Evolutionary conservation across 1,284 basidiomycete species (phyloP), one percentile per base, ranked within the genome.

Genomic region (Chondrostereum purpureum): DNA sequence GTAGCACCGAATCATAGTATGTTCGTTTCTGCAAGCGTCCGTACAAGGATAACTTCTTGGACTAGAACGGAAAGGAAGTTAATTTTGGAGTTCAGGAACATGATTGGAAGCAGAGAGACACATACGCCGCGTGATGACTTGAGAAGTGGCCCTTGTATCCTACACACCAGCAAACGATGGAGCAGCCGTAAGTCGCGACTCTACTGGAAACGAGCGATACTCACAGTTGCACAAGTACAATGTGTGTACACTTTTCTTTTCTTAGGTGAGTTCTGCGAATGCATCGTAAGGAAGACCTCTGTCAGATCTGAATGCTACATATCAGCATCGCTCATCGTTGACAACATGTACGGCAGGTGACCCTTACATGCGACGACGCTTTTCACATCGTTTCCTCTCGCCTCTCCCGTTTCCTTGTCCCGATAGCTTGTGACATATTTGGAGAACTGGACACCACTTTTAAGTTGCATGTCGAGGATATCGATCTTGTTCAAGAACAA

Each of bases 401-500:
- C 67, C 49, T 68, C 27, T 31, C 27, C 27, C 8, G 27, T 31
- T n/a, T 8, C 27, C 27, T 31, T 67, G 19, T 64, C 60, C 42
- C 63, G 61, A 55, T 78, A 83, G 5, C 70, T 69, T 6, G 70
- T 68, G 5, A 82, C 73, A 51, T 73, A 78, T 22, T 71, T 66
- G n/a, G 66, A 62, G 50, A 83, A 80, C 45, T 64, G 61, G 17
- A 77, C 58, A 2, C 78, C 78, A 2, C 70, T 52, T 48, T 68
- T 63, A 13, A 83, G 65, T 53, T 81, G 79, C 20, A 62, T 58
- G 18, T 74, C 67, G 12, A 83, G 60, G 42, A 83, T 69, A 55
- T 83, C 80, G 47, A 69, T 68, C 54, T 83, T 83, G 63, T 83
- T 83, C 10, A 83, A 64, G 53, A 83, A 71, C 11, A 83, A 57